Evolutionary conservation across 2,329 filamentous ascomycete genomes (phyloP).

Genomic region (Aureobasidium sp.): DNA sequence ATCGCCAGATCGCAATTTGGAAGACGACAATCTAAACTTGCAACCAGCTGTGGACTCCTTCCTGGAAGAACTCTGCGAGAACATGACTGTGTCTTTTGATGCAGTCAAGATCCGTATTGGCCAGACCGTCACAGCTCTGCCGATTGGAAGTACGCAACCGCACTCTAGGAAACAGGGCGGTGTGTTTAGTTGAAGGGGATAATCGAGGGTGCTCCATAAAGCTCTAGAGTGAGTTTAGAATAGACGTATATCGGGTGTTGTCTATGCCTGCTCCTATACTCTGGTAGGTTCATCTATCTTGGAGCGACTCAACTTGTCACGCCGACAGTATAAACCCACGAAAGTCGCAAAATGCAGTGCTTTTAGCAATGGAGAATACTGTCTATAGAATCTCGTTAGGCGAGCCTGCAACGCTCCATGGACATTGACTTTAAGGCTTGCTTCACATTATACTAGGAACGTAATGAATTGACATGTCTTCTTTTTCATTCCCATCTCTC

Average conservation of each 20-base stretch:
- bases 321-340: neutral
- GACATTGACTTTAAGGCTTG: neutral
- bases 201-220: neutral
- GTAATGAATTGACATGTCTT: neutral
- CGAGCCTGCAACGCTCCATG: too few species aligned
- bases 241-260: neutral
- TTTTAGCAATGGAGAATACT: neutral
- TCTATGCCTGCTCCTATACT: neutral
- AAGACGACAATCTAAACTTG: conserved; percentile 15
- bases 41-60: conserved; percentile 17
- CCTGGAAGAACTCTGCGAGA: neutral
- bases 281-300: neutral
- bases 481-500: neutral
- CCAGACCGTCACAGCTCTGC: conserved; percentile 27
- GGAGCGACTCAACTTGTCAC: neutral
- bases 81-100: conserved; percentile 29
- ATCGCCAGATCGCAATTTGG: neutral
- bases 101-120: conserved; percentile 45
- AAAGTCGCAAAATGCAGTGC: neutral
- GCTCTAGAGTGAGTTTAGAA: neutral
- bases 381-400: neutral
- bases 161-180: neutral
- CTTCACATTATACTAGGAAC: neutral
- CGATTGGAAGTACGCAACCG: conserved; percentile 17
- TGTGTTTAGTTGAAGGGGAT: neutral